Base-by-base conservation (phyloP, 2,329 filamentous ascomycete genomes). In the Chalaropsis ovoidea region DNA sequence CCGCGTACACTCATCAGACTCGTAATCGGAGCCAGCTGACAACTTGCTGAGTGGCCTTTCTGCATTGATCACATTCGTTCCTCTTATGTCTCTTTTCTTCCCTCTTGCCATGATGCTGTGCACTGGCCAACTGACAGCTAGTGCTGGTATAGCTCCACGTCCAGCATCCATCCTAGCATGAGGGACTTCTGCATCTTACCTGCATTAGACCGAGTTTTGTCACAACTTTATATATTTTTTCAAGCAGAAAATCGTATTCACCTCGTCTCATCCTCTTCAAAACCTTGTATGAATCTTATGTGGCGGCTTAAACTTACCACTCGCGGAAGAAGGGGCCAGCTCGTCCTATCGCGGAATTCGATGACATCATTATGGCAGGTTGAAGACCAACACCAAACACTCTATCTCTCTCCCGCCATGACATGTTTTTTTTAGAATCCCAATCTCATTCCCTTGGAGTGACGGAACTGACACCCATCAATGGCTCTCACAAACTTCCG, bases 131-230 rank as follows among this genome's bases (percentile, higher is more conserved):
- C 39, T 17, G 24, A 11, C 24, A n/a, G 27, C 13, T 39, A 10
- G 54, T 58, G 27, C 13, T 39, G 17, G 54, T 58, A 27, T 35
- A 35, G 39, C 39, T 17, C 54, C 27, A 10, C 27, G 17, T 56
- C 52, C 10, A 56, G 13, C 22, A 31, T 56, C 22, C 13, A 49
- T 19, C 13, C 52, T 39, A 19, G 17, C 8, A 58, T n/a, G 17
- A 58, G 54, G 54, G 15, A 31, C 54, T 58, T 35, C 27, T 35
- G 54, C 17, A 19, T 58, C 54, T 39, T 31, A 58, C 54, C 15
- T 39, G 54, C 27, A 58, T 58, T n/a, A 19, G 15, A n/a, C 24
- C 54, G 15, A 24, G 47, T 52, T 52, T 52, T 52, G 15, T 52
- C 2, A 15, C 10, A 52, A 27, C 19, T 13, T 24, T 13, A 15